Percentiles rank a stretch among this genome's conserved stretches.
These are phyloP conservation scores for Dentipellis sp. DNA, from an alignment of 768 basidiomycete genomes.

Conservation along the genomic window DNA sequence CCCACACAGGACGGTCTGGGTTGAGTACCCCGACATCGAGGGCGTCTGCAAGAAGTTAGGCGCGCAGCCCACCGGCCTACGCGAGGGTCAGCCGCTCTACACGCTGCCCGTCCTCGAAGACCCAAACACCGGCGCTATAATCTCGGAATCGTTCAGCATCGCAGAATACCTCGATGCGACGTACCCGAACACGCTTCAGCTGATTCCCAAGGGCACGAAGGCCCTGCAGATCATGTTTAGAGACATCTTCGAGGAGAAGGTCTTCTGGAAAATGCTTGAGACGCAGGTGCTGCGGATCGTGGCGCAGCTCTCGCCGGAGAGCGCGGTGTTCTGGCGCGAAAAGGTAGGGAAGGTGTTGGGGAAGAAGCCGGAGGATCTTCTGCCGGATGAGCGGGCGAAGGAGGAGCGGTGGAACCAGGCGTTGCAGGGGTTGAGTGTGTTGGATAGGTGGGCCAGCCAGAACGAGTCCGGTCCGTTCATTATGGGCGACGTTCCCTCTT, in stretches of 20 bases:
- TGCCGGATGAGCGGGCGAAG: background rate
- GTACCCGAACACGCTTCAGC: constrained; percentile 24
- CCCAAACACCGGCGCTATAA: constrained; percentile 25
- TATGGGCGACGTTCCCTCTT: background rate
- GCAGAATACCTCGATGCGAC: constrained; percentile 40
- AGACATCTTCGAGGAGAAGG: background rate
- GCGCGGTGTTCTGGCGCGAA: background rate
- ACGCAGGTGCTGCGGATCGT: background rate
- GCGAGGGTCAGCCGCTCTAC: constrained; percentile 26
- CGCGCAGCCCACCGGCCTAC: constrained; percentile 23
- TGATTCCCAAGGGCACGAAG: background rate
- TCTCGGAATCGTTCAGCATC: constrained; percentile 38
- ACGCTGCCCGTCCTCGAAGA: constrained; percentile 45
- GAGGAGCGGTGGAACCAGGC: background rate
- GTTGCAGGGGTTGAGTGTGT: background rate
- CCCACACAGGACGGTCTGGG: constrained; percentile 35
- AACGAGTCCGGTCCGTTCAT: background rate
- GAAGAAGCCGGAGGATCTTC: background rate
- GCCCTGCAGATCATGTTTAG: background rate
- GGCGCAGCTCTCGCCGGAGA: background rate
- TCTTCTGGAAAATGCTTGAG: background rate
- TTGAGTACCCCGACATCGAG: constrained; percentile 40
- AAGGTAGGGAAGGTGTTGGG: background rate
- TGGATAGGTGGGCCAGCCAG: background rate
- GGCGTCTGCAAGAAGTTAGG: constrained; percentile 23